Percentiles rank a stretch among this genome's conserved stretches.
phyloP scores from a whole-genome alignment of 306 rosid genomes.

The Prunus mume region DNA sequence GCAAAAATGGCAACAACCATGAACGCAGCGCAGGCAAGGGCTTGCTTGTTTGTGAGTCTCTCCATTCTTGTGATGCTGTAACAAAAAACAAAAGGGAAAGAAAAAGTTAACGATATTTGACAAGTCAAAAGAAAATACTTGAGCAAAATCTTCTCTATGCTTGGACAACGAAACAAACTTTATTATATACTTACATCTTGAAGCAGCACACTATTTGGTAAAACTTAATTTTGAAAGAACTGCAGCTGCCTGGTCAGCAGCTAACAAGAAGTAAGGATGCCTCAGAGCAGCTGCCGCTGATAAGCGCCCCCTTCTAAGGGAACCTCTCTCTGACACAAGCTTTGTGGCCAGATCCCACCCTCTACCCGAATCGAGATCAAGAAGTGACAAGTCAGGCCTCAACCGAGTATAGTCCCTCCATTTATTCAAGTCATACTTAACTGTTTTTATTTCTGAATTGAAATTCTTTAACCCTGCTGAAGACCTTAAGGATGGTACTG shows the following conservation, averaged over 20 bases:
- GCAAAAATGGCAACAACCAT: background rate
- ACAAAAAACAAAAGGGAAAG: background rate
- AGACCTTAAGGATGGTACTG: conserved; percentile 77
- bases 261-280: conserved; percentile 89
- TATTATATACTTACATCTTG: conserved; percentile 22
- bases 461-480: conserved; percentile 78
- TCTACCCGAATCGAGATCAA: conserved; percentile 77
- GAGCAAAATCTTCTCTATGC: background rate
- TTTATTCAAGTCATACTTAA: conserved; percentile 65
- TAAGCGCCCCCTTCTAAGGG: conserved; percentile 65
- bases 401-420: conserved; percentile 73
- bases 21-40: conserved; percentile 1
- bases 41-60: background rate
- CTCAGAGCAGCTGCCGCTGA: conserved; percentile 82
- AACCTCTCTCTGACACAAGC: conserved; percentile 75
- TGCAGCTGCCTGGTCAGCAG: conserved; percentile 90
- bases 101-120: background rate
- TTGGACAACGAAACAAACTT: background rate
- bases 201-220: conserved; percentile 45
- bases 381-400: conserved; percentile 64
- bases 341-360: conserved; percentile 90
- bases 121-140: background rate
- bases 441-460: conserved; percentile 65
- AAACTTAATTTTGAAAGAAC: conserved; percentile 76
- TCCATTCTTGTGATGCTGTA: background rate